Conservation (phyloP, 305 asterid species). For the Fraxinus greggii region DNA sequence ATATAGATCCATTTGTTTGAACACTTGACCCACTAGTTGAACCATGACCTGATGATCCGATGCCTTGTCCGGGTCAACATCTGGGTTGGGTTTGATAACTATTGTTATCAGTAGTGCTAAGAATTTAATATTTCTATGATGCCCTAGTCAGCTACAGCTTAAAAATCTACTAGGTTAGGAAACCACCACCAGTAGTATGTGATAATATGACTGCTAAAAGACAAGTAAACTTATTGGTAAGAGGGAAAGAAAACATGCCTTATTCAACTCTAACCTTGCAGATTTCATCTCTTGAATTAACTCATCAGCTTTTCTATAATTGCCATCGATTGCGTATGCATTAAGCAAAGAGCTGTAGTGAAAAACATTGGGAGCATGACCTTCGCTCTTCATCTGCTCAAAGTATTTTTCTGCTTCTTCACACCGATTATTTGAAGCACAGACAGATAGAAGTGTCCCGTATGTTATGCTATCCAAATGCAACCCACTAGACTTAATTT, state of each 20-base stretch:
- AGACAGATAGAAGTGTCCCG: slow-evolving; percentile 81
- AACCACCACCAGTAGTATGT: slow-evolving; percentile 8
- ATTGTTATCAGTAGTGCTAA: background rate
- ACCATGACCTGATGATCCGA: background rate
- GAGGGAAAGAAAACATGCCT: slow-evolving; percentile 45
- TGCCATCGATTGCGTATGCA: slow-evolving; percentile 76
- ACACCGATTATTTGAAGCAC: slow-evolving; percentile 70
- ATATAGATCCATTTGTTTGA: background rate
- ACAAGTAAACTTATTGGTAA: slow-evolving; percentile 6
- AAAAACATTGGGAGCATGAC: slow-evolving; percentile 78
- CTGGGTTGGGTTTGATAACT: background rate
- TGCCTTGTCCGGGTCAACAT: background rate
- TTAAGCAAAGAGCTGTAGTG: slow-evolving; percentile 93
- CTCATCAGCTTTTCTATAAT: slow-evolving; percentile 65
- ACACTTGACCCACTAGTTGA: background rate
- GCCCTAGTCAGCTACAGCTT: slow-evolving; percentile 14
- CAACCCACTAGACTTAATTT: slow-evolving; percentile 64
- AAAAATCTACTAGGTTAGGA: background rate
- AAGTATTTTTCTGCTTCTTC: slow-evolving; percentile 82
- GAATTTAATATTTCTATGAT: slow-evolving; percentile 6
- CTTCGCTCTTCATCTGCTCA: slow-evolving; percentile 81
- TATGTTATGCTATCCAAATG: slow-evolving; percentile 74
- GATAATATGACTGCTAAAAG: slow-evolving; percentile 1
- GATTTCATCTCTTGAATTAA: slow-evolving; percentile 75
- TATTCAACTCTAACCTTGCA: slow-evolving; percentile 63